Conservation (phyloP, 2,329 filamentous ascomycete species). For the Xylariaceae sp. region DNA sequence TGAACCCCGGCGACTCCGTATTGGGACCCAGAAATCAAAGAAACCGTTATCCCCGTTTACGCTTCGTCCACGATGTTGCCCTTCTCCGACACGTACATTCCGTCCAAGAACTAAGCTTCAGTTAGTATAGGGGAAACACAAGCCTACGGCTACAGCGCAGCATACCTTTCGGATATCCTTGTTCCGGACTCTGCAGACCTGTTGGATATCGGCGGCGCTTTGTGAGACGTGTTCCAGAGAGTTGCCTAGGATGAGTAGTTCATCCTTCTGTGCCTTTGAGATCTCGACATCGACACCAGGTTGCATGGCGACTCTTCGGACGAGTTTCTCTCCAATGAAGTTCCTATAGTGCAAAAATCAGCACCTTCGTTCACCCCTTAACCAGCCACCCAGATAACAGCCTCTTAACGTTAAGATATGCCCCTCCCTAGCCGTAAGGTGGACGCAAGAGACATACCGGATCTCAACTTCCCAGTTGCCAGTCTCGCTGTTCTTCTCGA, state of each 20-base stretch:
- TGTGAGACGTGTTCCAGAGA: constrained; percentile 97
- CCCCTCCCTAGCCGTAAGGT: constrained; percentile 6
- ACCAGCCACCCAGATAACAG: background rate
- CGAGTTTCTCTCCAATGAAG: constrained; percentile 99
- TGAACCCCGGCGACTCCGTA: constrained; percentile 64
- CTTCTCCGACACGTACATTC: constrained; percentile 99
- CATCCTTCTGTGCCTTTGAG: constrained; percentile 95
- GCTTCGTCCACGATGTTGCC: constrained; percentile 84
- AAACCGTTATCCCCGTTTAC: constrained; percentile 52
- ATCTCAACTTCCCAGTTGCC: constrained; percentile 93
- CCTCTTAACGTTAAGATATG: background rate
- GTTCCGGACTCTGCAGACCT: constrained; percentile 99
- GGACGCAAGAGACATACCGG: constrained; percentile 63
- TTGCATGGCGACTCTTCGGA: constrained; percentile 88
- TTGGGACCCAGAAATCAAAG: constrained; percentile 64
- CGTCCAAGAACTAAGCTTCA: constrained; percentile 86
- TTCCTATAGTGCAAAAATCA: constrained; percentile 62
- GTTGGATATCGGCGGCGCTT: constrained; percentile 98
- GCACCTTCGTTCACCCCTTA: constrained; percentile 24
- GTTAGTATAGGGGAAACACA: constrained; percentile 25
- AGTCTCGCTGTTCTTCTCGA: constrained; percentile 94
- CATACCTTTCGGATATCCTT: constrained; percentile 99
- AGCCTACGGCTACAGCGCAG: constrained; percentile 5
- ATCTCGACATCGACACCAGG: constrained; percentile 86
- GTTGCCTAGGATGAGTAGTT: constrained; percentile 92